A percentile compares a stretch with the other conserved stretches of the same genome.
Evolutionary conservation across 2,329 filamentous ascomycete species (phyloP).

Genomic region (Penicillium sp.): DNA sequence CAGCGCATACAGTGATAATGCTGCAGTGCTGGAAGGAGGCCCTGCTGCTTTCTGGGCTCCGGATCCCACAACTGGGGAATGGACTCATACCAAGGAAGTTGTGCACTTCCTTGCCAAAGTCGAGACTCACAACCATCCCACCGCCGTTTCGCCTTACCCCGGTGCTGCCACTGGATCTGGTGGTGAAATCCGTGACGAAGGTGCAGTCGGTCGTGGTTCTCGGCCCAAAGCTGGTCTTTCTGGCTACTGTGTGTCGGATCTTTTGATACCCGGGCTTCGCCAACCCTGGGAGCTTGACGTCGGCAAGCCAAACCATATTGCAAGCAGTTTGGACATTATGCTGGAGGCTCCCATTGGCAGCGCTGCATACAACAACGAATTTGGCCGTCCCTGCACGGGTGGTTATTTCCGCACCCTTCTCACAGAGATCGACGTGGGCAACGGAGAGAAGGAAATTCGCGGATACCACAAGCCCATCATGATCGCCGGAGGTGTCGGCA

Average conservation of each 20-base stretch:
- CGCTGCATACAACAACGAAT: slow-evolving; percentile 96
- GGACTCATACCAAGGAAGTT: slow-evolving; percentile 78
- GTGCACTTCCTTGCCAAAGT: slow-evolving; percentile 90
- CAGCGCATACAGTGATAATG: slow-evolving; percentile 96
- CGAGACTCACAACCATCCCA: slow-evolving; percentile 96
- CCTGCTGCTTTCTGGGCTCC: slow-evolving; percentile 78
- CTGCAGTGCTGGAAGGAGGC: slow-evolving; percentile 77
- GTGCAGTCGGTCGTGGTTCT: slow-evolving; percentile 86
- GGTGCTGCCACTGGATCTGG: slow-evolving; percentile 93
- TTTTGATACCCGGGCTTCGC: slow-evolving; percentile 75
- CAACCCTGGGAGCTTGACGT: slow-evolving; percentile 89
- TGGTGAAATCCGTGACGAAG: slow-evolving; percentile 93
- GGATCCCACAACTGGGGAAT: slow-evolving; percentile 76
- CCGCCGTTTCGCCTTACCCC: slow-evolving; percentile 86
- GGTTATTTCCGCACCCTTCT: slow-evolving; percentile 91
- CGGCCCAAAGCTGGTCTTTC: slow-evolving; percentile 85
- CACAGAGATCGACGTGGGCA: slow-evolving; percentile 57
- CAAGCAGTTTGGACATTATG: slow-evolving; percentile 95
- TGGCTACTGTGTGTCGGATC: slow-evolving; percentile 92
- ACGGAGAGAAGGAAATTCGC: slow-evolving; percentile 63
- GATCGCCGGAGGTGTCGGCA: slow-evolving; percentile 93
- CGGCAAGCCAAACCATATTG: slow-evolving; percentile 84
- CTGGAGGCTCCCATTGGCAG: slow-evolving; percentile 92
- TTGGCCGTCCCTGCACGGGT: slow-evolving; percentile 79
- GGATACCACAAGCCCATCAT: slow-evolving; percentile 99